phyloP scores from a whole-genome alignment of 352 stramenopile genomes.

The Globisporangium perplexum region DNA sequence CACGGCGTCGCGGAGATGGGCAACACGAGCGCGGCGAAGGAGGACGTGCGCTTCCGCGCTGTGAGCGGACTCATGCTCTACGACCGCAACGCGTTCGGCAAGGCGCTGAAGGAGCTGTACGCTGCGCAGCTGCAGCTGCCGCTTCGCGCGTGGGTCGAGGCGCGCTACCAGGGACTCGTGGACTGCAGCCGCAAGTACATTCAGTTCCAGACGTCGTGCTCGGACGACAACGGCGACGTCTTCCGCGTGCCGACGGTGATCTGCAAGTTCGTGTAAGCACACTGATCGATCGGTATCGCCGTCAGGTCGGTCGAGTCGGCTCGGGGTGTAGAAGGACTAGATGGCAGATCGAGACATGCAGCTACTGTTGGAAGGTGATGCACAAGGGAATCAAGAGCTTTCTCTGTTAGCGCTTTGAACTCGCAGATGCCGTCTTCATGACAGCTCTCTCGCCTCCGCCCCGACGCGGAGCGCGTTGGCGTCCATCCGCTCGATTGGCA shows the following conservation, averaged over 20 bases:
- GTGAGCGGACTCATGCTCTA: conserved; percentile 85
- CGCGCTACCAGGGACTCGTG: conserved; percentile 76
- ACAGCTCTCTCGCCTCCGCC: too few species aligned
- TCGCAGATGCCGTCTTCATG: too few species aligned
- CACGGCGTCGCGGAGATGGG: conserved; percentile 71
- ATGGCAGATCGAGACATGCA: too few species aligned
- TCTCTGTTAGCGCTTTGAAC: too few species aligned
- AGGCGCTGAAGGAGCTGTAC: conserved; percentile 71
- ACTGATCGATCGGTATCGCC: too few species aligned
- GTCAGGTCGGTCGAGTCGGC: too few species aligned
- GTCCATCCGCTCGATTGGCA: too few species aligned
- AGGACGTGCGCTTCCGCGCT: conserved; percentile 53
- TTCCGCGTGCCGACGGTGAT: conserved; percentile 85
- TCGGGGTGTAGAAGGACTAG: too few species aligned
- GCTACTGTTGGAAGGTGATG: too few species aligned
- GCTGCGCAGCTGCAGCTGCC: conserved; percentile 45
- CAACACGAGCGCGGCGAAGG: conserved; percentile 40
- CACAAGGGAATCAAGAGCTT: too few species aligned
- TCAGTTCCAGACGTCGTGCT: conserved; percentile 79
- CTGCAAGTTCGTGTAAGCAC: conserved; percentile 65
- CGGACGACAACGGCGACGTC: conserved; percentile 72
- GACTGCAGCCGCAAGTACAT: conserved; percentile 82
- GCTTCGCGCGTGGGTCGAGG: conserved; percentile 62
- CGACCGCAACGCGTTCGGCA: conserved; percentile 74
- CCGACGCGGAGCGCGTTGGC: too few species aligned